Percentiles rank a stretch among this genome's conserved stretches.
These are phyloP conservation scores for Ogataea wickerhamii DNA, from an alignment of 805 yeast species.

Conservation along the genomic window DNA sequence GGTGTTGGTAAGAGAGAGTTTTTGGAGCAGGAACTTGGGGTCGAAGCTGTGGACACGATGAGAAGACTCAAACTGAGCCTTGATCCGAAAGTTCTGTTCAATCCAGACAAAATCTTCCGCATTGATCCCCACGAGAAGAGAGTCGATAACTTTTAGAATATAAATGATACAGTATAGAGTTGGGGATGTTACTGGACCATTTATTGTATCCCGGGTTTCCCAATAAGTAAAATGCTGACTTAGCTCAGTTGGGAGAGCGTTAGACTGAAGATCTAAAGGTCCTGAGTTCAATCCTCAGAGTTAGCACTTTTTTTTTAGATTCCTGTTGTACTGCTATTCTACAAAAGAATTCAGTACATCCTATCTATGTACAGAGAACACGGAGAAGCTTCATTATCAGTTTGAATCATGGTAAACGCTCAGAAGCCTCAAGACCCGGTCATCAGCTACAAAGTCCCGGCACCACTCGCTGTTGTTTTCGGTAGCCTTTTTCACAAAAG, in stretches of 20 bases:
- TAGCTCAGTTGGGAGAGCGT: slow-evolving; percentile 29
- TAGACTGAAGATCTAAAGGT: slow-evolving; percentile 28
- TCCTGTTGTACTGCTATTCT: no score
- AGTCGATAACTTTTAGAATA: slow-evolving; percentile 8
- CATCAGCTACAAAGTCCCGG: slow-evolving; percentile 66
- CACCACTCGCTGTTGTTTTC: slow-evolving; percentile 86
- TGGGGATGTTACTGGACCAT: background rate
- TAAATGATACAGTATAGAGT: no score
- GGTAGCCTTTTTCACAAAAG: slow-evolving; percentile 76
- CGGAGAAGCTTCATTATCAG: no score
- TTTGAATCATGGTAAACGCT: slow-evolving; percentile 37
- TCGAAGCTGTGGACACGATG: slow-evolving; percentile 64
- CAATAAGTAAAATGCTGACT: slow-evolving; percentile 15
- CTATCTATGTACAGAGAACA: background rate
- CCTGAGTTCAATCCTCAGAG: slow-evolving; percentile 28
- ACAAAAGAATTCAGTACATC: no score
- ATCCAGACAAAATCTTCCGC: slow-evolving; percentile 75
- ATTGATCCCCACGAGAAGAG: slow-evolving; percentile 47
- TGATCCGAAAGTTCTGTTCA: slow-evolving; percentile 68
- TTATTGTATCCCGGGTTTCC: no score
- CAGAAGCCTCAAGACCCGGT: slow-evolving; percentile 54
- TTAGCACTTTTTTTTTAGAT: slow-evolving; percentile 15
- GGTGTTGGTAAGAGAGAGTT: slow-evolving; percentile 74
- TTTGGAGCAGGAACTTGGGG: slow-evolving; percentile 60
- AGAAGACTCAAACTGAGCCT: slow-evolving; percentile 63